A percentile compares a stretch with the other conserved stretches of the same genome.
These are phyloP conservation scores for Ustilago shanxiensis DNA, from an alignment of 1,284 basidiomycete species.

Conservation along the genomic window DNA sequence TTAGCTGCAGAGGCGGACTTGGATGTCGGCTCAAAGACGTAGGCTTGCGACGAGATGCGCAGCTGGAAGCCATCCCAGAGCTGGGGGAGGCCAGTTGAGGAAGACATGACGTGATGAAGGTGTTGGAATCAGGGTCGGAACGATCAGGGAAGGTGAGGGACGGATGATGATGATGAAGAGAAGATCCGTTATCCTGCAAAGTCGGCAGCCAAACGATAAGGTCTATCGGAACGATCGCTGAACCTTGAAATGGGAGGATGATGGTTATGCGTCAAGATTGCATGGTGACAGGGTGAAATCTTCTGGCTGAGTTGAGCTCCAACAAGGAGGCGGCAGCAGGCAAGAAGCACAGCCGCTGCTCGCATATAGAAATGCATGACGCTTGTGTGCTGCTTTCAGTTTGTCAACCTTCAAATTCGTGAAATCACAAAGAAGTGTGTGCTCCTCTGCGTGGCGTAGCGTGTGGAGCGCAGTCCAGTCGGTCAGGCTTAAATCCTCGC, in stretches of 20 bases:
- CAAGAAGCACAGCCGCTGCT: neutral
- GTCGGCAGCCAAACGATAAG: no score
- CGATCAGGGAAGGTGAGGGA: neutral
- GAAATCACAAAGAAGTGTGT: no score
- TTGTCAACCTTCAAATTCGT: no score
- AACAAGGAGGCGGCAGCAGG: neutral
- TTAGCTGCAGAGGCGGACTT: conserved; percentile 11
- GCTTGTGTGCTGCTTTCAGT: conserved; percentile 9
- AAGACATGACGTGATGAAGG: conserved; percentile 33
- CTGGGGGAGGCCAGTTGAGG: conserved; percentile 29
- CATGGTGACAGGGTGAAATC: neutral
- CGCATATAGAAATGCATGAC: neutral
- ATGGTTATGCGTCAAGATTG: neutral
- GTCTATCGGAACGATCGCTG: neutral
- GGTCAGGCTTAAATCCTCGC: no score
- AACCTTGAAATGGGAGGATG: neutral
- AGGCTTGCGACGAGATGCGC: conserved; percentile 40
- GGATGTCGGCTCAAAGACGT: conserved; percentile 43
- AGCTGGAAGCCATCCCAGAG: conserved; percentile 43
- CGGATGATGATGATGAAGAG: neutral
- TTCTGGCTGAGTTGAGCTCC: neutral
- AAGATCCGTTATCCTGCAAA: neutral
- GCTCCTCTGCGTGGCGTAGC: no score
- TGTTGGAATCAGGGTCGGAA: no score
- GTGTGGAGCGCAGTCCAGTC: no score